Percentiles rank a stretch among this genome's conserved stretches.
Conservation (phyloP, 495 filamentous ascomycete species). For the Podospora sp. region DNA sequence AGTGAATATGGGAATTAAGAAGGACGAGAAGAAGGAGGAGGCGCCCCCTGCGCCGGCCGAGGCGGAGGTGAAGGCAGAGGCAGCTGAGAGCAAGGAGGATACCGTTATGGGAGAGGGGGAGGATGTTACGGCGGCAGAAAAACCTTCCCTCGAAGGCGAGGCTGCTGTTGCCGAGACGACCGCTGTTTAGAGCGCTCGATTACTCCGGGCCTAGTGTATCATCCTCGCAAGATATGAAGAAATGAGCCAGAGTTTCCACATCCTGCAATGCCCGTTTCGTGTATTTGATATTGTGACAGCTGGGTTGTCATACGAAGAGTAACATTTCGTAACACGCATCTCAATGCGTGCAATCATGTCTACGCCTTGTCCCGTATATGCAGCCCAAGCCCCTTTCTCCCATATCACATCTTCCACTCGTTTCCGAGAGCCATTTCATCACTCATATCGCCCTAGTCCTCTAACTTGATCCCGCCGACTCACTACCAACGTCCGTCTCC, state of each 20-base stretch:
- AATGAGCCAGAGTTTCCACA: background rate
- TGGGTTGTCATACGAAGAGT: no score
- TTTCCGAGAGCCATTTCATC: no score
- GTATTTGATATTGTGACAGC: no score
- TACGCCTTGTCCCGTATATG: background rate
- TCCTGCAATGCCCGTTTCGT: no score
- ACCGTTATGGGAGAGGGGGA: constrained; percentile 13
- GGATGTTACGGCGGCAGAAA: background rate
- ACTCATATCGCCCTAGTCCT: background rate
- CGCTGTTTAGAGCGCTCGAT: background rate
- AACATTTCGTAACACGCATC: no score
- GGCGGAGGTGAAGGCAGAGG: constrained; percentile 9
- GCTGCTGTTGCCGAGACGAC: background rate
- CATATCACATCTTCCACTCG: no score
- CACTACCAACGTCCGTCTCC: constrained; percentile 4
- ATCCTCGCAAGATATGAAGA: background rate
- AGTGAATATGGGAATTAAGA: constrained; percentile 57
- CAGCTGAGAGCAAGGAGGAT: constrained; percentile 15
- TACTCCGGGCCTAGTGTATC: background rate
- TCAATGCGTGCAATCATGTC: no score
- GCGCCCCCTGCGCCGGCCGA: constrained; percentile 30
- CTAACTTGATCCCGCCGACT: background rate
- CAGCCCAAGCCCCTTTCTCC: constrained; percentile 6
- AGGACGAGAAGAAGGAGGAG: constrained; percentile 37
- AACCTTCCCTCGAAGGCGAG: background rate